Evolutionary conservation across 306 rosid genomes (phyloP).

Genomic region (Castanea sativa): DNA sequence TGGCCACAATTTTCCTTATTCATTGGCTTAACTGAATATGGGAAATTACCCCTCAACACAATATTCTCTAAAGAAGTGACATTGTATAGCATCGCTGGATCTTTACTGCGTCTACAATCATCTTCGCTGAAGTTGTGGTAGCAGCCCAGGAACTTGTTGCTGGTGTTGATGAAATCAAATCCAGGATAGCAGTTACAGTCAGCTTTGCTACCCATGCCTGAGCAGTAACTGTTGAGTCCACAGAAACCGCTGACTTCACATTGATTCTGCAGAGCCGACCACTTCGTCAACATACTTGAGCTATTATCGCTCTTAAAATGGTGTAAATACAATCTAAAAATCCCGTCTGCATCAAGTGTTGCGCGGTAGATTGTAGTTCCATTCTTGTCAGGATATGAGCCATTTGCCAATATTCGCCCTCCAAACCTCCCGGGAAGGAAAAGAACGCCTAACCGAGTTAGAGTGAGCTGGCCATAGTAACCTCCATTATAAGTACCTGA

Average conservation of each 20-base stretch:
- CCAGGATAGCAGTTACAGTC: neutral
- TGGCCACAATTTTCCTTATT: rapidly evolving
- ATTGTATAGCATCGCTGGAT: neutral
- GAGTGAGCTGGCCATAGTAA: rapidly evolving
- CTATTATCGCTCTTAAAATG: neutral
- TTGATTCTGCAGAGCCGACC: neutral
- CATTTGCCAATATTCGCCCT: neutral
- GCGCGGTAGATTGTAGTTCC: neutral
- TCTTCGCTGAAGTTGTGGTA: neutral
- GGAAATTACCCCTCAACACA: rapidly evolving
- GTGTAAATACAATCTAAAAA: slow-evolving; percentile 5
- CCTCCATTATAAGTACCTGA: rapidly evolving
- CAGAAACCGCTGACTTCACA: neutral
- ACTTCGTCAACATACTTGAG: neutral
- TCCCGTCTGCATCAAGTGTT: slow-evolving; percentile 2
- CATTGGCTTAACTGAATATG: rapidly evolving
- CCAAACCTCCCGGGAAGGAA: no score
- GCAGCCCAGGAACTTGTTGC: neutral
- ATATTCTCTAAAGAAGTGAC: neutral
- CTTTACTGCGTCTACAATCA: neutral
- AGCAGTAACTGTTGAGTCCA: neutral
- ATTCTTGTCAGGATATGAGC: neutral
- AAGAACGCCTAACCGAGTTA: neutral
- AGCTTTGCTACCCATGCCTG: neutral
- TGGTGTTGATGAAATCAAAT: neutral